These are phyloP conservation scores for Fraxinus excelsior DNA, from an alignment of 257 asterid species.

Conservation along the genomic window DNA sequence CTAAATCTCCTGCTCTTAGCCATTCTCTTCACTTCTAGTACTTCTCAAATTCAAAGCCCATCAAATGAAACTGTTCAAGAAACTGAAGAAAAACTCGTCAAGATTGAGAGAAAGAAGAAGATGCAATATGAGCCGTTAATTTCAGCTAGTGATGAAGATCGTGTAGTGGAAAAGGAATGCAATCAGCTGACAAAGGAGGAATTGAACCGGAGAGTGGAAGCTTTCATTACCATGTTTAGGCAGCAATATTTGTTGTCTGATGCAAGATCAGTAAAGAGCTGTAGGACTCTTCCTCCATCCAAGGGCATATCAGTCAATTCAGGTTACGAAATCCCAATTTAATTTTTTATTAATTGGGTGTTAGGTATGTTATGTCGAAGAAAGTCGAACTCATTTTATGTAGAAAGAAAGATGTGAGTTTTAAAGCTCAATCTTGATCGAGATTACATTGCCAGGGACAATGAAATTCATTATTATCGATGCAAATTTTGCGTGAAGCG, in stretches of 20 bases:
- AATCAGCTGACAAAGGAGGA: constrained; percentile 61
- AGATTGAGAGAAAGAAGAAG: constrained; percentile 9
- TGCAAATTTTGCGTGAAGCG: too few relatives aligned
- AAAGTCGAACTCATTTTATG: too few relatives aligned
- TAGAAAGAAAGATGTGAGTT: not conserved
- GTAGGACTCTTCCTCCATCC: constrained; percentile 19
- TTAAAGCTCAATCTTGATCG: too few relatives aligned
- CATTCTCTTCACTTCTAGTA: constrained; percentile 48
- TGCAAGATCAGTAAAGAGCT: constrained; percentile 47
- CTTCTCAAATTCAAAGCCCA: not conserved
- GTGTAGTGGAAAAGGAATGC: not conserved
- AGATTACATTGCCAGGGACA: too few relatives aligned
- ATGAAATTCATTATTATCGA: too few relatives aligned
- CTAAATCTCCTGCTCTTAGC: constrained; percentile 52
- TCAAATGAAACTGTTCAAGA: constrained; percentile 12
- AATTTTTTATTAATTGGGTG: not conserved
- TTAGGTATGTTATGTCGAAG: too few relatives aligned
- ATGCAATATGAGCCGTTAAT: not conserved
- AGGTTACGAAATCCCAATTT: not conserved
- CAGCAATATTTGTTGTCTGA: constrained; percentile 78
- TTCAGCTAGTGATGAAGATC: not conserved
- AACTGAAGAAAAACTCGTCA: not conserved
- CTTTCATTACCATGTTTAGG: constrained; percentile 89
- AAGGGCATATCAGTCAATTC: not conserved
- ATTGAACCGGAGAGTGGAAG: constrained; percentile 78